Conservation (phyloP, 306 rosid species). For the Vachellia pachyceras region DNA sequence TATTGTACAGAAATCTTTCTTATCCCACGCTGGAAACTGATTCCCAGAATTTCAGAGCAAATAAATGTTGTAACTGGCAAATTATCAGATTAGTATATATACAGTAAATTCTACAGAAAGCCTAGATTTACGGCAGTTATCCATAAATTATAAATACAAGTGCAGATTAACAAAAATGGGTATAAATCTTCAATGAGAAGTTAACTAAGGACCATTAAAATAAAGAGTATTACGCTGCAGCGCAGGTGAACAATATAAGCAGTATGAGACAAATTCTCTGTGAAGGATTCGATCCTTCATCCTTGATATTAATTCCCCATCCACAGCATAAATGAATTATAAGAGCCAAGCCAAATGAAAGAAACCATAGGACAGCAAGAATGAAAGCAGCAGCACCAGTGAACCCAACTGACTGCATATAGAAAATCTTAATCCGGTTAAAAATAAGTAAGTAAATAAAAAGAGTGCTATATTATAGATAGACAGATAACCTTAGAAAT, state of each 20-base stretch:
- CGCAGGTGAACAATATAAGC: slow-evolving; percentile 74
- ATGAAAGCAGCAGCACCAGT: slow-evolving; percentile 80
- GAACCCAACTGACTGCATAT: slow-evolving; percentile 85
- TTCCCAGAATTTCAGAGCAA: not conserved
- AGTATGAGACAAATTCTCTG: slow-evolving; percentile 66
- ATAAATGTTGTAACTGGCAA: not conserved
- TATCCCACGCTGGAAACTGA: not conserved
- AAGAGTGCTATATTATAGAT: not conserved
- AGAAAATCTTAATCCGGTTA: not conserved
- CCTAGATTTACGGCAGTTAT: not conserved
- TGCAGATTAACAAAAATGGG: not conserved
- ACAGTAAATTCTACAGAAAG: not conserved
- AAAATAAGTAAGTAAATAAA: not conserved
- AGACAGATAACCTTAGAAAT: not conserved
- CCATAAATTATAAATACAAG: not conserved
- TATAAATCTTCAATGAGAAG: not conserved
- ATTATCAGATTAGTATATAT: not conserved
- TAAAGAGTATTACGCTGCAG: slow-evolving; percentile 65
- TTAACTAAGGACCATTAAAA: slow-evolving; percentile 3
- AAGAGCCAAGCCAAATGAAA: slow-evolving; percentile 76
- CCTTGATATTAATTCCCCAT: slow-evolving; percentile 76
- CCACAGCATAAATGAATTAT: slow-evolving; percentile 76
- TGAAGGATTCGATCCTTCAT: slow-evolving; percentile 59
- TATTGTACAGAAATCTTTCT: not conserved
- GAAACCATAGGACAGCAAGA: slow-evolving; percentile 76